Base-by-base conservation (phyloP, 2,329 filamentous ascomycete genomes). In the Hymenoscyphus linearis region DNA sequence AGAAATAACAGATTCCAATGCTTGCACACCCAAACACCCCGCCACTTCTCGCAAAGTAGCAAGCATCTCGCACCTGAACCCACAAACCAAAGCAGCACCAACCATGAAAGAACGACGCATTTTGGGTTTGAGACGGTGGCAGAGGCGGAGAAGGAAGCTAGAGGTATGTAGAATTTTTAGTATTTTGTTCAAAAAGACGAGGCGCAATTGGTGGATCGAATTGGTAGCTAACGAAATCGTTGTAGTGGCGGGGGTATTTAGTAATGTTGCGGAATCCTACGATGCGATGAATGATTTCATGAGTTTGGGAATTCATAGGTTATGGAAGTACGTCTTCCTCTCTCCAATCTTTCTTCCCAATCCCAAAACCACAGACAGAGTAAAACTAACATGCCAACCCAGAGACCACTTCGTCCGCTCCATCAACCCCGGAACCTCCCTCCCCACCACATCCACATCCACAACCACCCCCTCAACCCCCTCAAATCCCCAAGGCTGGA, bases 251-350 rank as follows among this genome's bases (percentile, higher is more conserved):
- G 86, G 85, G 50, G 95, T 99, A 62, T 99, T 99, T 79, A 93
- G 91, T 75, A 97, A 89, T 67, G 95, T 99, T 47, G 95, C 95
- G 68, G 87, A 69, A 52, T 71, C 89, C 18, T 99, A 99, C 78
- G 95, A 99, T 76, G 89, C 88, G 65, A 99, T 99, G 95, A 99
- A 99, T 78, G 95, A 99, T 75, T 83, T 98, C 68, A 99, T 99
- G 95, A 98, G 95, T 7, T 85, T 99, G 55, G 95, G 95, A 60
- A 93, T 96, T 77, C 95, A 99, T 76, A 89, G 95, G 52, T 80
- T 99, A 40, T 99, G 95, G 95, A 99, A 88, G 70, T 84, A 84
- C 68, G 56, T 81, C 18, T 34, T 75, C 54, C 31, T 35, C n/a
- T 44, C 9, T 35, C 13, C 12, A 18, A 13, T 10, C 14, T 18